Conservation (phyloP, 257 asterid genomes). For the Forsythia suspensa region DNA sequence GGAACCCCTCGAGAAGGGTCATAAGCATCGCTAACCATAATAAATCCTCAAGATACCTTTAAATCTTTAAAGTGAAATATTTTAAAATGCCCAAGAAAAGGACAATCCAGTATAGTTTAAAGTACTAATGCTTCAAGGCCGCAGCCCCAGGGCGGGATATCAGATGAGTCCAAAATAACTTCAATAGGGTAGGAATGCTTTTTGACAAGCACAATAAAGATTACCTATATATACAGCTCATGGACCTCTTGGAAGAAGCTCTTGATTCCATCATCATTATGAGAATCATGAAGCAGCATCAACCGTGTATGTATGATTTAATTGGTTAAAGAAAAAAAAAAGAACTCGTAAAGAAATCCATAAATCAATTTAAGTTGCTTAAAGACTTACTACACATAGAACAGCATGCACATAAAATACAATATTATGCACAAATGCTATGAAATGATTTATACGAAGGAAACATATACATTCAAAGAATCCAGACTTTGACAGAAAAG, state of each 20-base stretch:
- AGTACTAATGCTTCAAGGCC: not conserved
- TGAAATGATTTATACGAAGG: slow-evolving; percentile 11
- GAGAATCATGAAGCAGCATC: slow-evolving; percentile 97
- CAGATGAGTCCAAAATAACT: not conserved
- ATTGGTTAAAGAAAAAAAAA: slow-evolving; percentile 51
- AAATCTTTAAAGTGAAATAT: not conserved
- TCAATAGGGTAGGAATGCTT: not conserved
- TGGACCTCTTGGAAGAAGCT: slow-evolving; percentile 98
- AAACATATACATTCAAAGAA: not conserved
- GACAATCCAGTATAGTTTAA: not conserved
- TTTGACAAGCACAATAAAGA: not conserved
- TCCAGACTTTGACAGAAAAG: not conserved
- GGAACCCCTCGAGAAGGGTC: too few species aligned
- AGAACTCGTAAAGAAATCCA: not conserved
- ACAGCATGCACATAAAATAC: not conserved
- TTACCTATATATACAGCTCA: slow-evolving; percentile 86
- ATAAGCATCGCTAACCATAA: too few species aligned
- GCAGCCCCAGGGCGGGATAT: not conserved
- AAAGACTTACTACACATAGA: not conserved
- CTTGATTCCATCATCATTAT: slow-evolving; percentile 96
- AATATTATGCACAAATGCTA: slow-evolving; percentile 10
- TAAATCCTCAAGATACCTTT: too few species aligned
- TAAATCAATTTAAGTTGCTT: not conserved
- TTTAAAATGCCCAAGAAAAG: not conserved
- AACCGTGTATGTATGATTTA: slow-evolving; percentile 76